Evolutionary conservation across 2,329 filamentous ascomycete genomes (phyloP), one percentile per base, ranked within the genome.

Genomic region (Alternaria hordeiaustralica): DNA sequence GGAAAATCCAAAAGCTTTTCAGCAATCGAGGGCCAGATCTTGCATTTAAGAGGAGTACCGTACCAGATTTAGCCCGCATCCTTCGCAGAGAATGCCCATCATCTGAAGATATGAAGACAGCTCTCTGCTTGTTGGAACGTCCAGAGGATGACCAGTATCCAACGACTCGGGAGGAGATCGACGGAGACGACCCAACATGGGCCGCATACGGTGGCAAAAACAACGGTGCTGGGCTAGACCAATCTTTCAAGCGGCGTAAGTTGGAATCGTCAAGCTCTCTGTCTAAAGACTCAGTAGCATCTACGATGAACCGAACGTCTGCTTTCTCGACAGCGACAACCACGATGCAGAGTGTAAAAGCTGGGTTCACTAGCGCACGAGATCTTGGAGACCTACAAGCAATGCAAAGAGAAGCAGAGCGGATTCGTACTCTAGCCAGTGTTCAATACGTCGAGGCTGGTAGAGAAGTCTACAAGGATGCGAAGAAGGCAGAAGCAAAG

Each of bases 21-120:
- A 84, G 85, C 33, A 84, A 86, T 25, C 87, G 87, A 70, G 94
- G 94, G 0, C 92, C 94, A 2, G 71, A 74, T 36, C 47, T 74
- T 8, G 88, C 87, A 0, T 87, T 97, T 53, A 85, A 89, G 36
- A 84, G 87, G 33, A 82, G 83, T 2, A 84, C 89, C 1, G 84
- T 96, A 11, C 84, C 86, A 43, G 87, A 88, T 28, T 87, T 96
- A 8, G 90, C 91, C 5, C 88, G 85, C 53, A 95, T 97, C 18
- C 82, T 97, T 5, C 81, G 86, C 7, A 86, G 92, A 61, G 78
- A 84, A 1, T 85, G 88, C 36, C 91, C 92, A 10, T 79, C 84
- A 1, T 82, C 87, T 33, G 53, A 51, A 11, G 65, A 72, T 20
- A 67, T 78, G 20, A 63, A 72, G n/a, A 58, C 62, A 36, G 75